These are phyloP conservation scores for Penicillium crystallinum DNA, from an alignment of 495 filamentous ascomycete genomes.

Conservation along the genomic window DNA sequence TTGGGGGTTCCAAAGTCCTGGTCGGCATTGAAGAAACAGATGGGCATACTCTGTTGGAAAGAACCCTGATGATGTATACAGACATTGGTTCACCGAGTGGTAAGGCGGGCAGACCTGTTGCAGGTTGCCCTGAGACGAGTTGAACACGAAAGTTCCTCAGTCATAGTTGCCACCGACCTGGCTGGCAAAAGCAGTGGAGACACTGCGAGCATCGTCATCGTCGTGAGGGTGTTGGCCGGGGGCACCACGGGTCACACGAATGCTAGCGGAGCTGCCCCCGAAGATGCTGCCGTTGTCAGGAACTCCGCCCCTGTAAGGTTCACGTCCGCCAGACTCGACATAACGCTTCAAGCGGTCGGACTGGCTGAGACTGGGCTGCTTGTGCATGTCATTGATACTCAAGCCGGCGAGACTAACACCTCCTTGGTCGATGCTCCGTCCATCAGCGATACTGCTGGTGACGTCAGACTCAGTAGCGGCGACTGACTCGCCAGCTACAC, in stretches of 20 bases:
- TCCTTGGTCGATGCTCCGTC: conserved; percentile 69
- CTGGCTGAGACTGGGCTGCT: conserved; percentile 79
- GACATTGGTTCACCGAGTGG: conserved; percentile 15
- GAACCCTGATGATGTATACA: conserved; percentile 16
- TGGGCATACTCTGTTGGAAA: conserved; percentile 24
- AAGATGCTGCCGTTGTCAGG: conserved; percentile 65
- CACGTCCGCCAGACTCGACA: conserved; percentile 71
- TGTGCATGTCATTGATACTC: conserved; percentile 66
- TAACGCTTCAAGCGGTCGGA: conserved; percentile 80
- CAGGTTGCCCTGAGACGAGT: conserved; percentile 13
- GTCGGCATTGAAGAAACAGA: conserved; percentile 19
- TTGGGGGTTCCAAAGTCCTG: conserved; percentile 14
- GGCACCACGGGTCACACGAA: conserved; percentile 47
- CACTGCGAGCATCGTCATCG: conserved; percentile 91
- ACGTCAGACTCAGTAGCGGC: conserved; percentile 85
- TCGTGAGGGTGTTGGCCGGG: conserved; percentile 45
- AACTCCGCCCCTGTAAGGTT: conserved; percentile 39
- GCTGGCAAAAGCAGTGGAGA: conserved; percentile 93
- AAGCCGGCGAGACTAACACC: conserved; percentile 82
- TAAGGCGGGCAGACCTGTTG: conserved; percentile 16
- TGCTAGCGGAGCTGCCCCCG: conserved; percentile 63
- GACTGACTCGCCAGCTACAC: conserved; percentile 84
- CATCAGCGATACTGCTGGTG: conserved; percentile 63
- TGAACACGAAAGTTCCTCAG: conserved; percentile 48
- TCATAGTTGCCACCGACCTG: conserved; percentile 90